Evolutionary conservation across 345 rosid species (phyloP).

Genomic region (Linum tenue): DNA sequence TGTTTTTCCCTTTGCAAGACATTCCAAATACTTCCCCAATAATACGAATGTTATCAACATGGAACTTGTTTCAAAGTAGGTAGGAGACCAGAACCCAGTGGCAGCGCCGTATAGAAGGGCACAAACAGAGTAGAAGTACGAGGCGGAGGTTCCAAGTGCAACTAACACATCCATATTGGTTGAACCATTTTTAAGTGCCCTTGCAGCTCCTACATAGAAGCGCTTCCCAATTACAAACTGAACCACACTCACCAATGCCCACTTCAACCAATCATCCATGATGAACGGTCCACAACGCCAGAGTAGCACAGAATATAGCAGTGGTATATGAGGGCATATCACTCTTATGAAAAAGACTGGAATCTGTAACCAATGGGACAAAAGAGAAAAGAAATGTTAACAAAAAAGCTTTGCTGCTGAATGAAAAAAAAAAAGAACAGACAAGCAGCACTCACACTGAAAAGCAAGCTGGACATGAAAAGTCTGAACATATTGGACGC

Average conservation of each 20-base stretch:
- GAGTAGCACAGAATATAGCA: constrained; percentile 53
- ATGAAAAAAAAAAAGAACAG: constrained; percentile 1
- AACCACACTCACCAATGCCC: constrained; percentile 84
- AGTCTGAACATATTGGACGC: constrained; percentile 64
- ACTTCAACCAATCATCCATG: constrained; percentile 96
- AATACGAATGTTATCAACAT: constrained; percentile 94
- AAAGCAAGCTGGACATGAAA: constrained; percentile 66
- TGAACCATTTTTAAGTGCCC: constrained; percentile 98
- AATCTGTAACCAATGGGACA: constrained; percentile 47
- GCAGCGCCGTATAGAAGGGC: constrained; percentile 92
- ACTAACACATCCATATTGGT: constrained; percentile 96
- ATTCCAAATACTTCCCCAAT: constrained; percentile 89
- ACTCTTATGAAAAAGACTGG: constrained; percentile 86
- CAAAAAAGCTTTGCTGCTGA: neutral
- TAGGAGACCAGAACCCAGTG: constrained; percentile 96
- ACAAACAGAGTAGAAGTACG: constrained; percentile 88
- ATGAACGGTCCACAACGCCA: constrained; percentile 95
- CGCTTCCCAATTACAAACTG: constrained; percentile 98
- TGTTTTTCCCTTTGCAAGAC: constrained; percentile 94
- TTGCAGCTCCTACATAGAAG: constrained; percentile 85
- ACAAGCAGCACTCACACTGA: constrained; percentile 69
- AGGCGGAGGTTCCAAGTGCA: constrained; percentile 89
- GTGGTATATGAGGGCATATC: constrained; percentile 79
- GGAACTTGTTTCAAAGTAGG: constrained; percentile 92
- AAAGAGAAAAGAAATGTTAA: neutral